Evolutionary conservation across 805 yeast species (phyloP).

Genomic region (Cyberlindnera misumaiensis): DNA sequence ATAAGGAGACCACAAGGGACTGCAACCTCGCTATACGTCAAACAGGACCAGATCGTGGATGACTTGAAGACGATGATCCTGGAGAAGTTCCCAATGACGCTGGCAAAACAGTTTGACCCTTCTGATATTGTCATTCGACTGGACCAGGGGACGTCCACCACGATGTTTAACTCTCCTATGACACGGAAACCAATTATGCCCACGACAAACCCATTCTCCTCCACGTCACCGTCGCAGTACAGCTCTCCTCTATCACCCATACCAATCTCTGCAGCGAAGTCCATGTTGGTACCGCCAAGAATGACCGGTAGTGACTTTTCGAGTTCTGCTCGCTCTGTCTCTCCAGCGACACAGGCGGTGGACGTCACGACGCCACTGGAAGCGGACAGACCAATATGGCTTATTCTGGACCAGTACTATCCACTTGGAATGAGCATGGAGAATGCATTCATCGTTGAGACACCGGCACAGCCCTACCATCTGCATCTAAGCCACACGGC

Average conservation of each 20-base stretch:
- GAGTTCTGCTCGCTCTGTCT: slow-evolving; percentile 4
- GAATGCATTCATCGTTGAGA: slow-evolving; percentile 59
- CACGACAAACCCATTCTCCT: background rate
- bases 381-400: slow-evolving; percentile 59
- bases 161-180: slow-evolving; percentile 4
- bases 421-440: slow-evolving; percentile 64
- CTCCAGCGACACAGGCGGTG: slow-evolving; percentile 11
- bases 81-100: slow-evolving; percentile 59
- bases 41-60: slow-evolving; percentile 64
- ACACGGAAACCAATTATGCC: slow-evolving; percentile 5
- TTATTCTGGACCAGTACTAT: slow-evolving; percentile 48
- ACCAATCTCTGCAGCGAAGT: slow-evolving; percentile 18
- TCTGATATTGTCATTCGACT: slow-evolving; percentile 46
- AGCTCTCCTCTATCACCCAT: slow-evolving; percentile 22
- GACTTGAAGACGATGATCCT: slow-evolving; percentile 67
- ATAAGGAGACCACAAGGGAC: slow-evolving; percentile 40
- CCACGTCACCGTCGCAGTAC: slow-evolving; percentile 3
- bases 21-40: slow-evolving; percentile 66
- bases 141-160: slow-evolving; percentile 8
- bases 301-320: slow-evolving; percentile 8
- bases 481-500: background rate
- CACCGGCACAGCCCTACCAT: slow-evolving; percentile 22
- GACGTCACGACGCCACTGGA: slow-evolving; percentile 27
- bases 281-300: slow-evolving; percentile 11
- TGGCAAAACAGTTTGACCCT: slow-evolving; percentile 58